Evolutionary conservation across 257 asterid species (phyloP).

Genomic region (Solanum ossicruentum): DNA sequence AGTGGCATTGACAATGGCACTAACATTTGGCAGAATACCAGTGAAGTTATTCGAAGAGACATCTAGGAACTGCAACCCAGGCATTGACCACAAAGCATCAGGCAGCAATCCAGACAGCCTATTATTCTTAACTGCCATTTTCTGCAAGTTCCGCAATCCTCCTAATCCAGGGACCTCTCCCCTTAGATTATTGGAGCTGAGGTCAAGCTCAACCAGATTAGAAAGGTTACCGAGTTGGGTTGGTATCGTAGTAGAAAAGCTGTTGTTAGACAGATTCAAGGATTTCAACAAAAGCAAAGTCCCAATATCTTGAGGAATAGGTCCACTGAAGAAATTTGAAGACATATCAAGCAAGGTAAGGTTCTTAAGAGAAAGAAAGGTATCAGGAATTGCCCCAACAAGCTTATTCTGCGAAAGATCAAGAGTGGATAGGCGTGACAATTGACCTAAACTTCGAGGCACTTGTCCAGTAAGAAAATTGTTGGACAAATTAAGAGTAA

Average conservation of each 20-base stretch:
- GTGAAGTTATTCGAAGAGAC: constrained; percentile 69
- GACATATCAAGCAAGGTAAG: constrained; percentile 62
- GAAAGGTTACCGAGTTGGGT: constrained; percentile 65
- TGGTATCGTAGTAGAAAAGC: constrained; percentile 65
- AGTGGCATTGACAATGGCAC: constrained; percentile 19
- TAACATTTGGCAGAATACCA: constrained; percentile 44
- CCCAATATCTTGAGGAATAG: constrained; percentile 53
- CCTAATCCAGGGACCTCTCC: constrained; percentile 50
- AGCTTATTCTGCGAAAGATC: constrained; percentile 66
- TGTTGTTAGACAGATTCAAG: constrained; percentile 66
- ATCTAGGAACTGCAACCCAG: constrained; percentile 51
- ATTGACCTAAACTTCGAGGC: constrained; percentile 56
- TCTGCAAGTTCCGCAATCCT: constrained; percentile 47
- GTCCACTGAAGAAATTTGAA: constrained; percentile 49
- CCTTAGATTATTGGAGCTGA: constrained; percentile 50
- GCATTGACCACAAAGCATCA: constrained; percentile 49
- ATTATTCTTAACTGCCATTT: constrained; percentile 37
- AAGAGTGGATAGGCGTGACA: constrained; percentile 43
- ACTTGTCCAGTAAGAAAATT: constrained; percentile 50
- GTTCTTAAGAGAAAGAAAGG: constrained; percentile 29
- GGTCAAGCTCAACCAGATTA: constrained; percentile 63
- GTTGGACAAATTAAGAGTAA: constrained; percentile 42
- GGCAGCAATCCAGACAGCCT: constrained; percentile 48
- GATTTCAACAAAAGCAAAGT: constrained; percentile 33
- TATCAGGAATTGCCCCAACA: constrained; percentile 36